A percentile compares a stretch with the other conserved stretches of the same genome.
Evolutionary conservation across 192 early-diverging fungal species (phyloP).

Genomic region (Podila clonocystis): DNA sequence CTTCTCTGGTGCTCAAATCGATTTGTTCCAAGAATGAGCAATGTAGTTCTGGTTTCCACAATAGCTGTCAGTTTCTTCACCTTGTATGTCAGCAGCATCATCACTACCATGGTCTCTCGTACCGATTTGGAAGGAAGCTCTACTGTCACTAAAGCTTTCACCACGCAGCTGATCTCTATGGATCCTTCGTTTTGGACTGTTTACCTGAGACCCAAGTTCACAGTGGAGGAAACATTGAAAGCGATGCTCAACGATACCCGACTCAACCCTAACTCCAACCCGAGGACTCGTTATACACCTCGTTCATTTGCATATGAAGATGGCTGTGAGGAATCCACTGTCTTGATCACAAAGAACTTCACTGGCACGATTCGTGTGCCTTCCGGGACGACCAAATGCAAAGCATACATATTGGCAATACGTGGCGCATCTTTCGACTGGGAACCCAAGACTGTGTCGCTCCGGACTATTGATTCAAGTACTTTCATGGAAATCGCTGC

Average conservation of each 20-base stretch:
- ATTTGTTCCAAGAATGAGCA: neutral
- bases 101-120: neutral
- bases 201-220: neutral
- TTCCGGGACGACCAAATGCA: neutral
- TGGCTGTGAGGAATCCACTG: neutral
- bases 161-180: neutral
- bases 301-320: neutral
- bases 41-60: neutral
- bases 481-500: neutral
- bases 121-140: too few relatives aligned
- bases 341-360: too few relatives aligned
- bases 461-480: neutral
- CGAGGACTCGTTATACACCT: neutral
- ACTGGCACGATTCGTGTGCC: neutral
- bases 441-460: neutral
- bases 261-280: neutral
- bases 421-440: neutral
- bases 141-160: neutral
- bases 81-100: neutral
- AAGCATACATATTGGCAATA: neutral
- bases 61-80: neutral
- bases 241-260: neutral
- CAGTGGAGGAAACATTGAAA: neutral
- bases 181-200: neutral
- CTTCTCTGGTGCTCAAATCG: constrained; percentile 3